Base-by-base conservation (phyloP, 2,329 filamentous ascomycete species). In the Metarhizium brunneum region DNA sequence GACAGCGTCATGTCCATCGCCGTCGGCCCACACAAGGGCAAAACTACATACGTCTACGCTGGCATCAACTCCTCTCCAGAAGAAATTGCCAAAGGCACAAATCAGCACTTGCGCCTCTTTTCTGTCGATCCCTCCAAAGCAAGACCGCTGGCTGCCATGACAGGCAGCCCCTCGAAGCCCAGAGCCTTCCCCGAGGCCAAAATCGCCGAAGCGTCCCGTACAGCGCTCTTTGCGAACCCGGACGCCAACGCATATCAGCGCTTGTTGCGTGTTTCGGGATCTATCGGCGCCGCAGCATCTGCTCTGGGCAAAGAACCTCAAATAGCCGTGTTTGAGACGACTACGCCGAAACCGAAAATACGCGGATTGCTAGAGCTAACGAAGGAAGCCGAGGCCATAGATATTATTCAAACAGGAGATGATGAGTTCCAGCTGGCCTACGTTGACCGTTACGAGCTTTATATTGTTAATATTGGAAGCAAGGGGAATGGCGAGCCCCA, bases 1-100 rank as follows among this genome's bases (percentile, higher is more conserved):
- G 92, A 97, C 71, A 95, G 88, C 56, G 89, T 95, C 57, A 90
- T 87, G 61, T 92, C 88, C 54, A 78, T 96, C 52, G 90, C 85
- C 47, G 82, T 87, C 53, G 84, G 90, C 61, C 80, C 73, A 66
- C 79, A 65, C 70, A 81, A 75, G 71, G 76, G 74, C 52, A 84
- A 78, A 63, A 76, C 66, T 50, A 82, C 80, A 29, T 68, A 77
- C 47, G 49, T 74, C 54, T 85, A 88, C 61, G 89, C 91, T 30
- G 91, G 91, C 54, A 86, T 96, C 73, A 96, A 96, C 69, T 91
- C 90, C 57, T 87, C 86, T 57, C 78, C 84, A 50, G 80, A 79
- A 6, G 85, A 90, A 56, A 79, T 92, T 60, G 78, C 84, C 62
- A 84, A 85, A 60, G 88, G 87, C 60, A 87, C 83, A 66, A 96